Evolutionary conservation across 75 land plant genomes (phyloP).

Genomic region (Larix kaempferi): DNA sequence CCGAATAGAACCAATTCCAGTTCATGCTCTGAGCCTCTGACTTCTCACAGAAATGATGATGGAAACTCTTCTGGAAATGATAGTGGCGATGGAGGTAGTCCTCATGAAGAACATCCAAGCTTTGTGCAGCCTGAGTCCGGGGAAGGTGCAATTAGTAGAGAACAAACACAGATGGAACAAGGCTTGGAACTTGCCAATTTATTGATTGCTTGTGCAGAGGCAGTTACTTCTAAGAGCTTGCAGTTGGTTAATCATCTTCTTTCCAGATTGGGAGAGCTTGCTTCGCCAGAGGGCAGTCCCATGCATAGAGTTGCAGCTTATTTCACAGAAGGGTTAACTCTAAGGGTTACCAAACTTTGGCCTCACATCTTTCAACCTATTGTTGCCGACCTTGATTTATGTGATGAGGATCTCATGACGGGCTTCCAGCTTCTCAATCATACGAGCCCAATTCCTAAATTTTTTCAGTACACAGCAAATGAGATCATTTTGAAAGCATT

Average conservation of each 20-base stretch:
- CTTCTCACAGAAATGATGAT: constrained; percentile 14
- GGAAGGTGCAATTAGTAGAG: constrained; percentile 6
- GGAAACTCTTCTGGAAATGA: constrained; percentile 27
- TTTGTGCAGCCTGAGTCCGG: neutral
- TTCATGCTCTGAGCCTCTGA: constrained; percentile 32
- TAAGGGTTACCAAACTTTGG: constrained; percentile 69
- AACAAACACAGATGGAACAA: constrained; percentile 11
- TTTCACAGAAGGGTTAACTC: constrained; percentile 82
- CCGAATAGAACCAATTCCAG: constrained; percentile 17
- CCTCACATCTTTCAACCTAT: constrained; percentile 62
- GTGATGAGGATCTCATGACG: constrained; percentile 42
- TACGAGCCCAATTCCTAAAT: constrained; percentile 75
- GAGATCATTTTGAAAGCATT: constrained; percentile 79
- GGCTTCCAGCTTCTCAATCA: constrained; percentile 74
- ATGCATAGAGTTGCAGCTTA: constrained; percentile 70
- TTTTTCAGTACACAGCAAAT: constrained; percentile 80
- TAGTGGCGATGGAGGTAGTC: constrained; percentile 25
- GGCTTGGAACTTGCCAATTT: constrained; percentile 72
- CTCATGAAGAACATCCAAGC: constrained; percentile 12
- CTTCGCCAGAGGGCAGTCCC: constrained; percentile 70
- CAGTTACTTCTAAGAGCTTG: constrained; percentile 58
- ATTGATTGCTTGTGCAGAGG: constrained; percentile 66
- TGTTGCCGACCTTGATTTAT: constrained; percentile 31
- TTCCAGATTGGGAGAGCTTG: constrained; percentile 67
- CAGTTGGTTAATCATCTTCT: constrained; percentile 41